Percentiles rank a stretch among this genome's conserved stretches.
Conservation (phyloP, 2,329 filamentous ascomycete species). For the Emmonsia crescens region DNA sequence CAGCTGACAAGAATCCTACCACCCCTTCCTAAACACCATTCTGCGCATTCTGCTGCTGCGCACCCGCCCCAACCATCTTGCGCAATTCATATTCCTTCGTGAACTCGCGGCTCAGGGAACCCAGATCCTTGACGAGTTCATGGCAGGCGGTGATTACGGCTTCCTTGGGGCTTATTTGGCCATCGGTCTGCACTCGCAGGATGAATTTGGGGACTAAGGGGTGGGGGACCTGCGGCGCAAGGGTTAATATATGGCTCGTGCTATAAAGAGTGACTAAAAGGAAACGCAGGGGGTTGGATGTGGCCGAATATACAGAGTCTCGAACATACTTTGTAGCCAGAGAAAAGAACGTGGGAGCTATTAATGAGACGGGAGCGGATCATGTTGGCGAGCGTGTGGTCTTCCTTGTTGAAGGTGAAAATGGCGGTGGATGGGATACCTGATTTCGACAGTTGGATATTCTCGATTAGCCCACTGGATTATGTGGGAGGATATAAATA, state of each 20-base stretch:
- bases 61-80: constrained; percentile 61
- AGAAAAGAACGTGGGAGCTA: constrained; percentile 74
- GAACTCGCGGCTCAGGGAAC: constrained; percentile 73
- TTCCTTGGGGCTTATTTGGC: constrained; percentile 76
- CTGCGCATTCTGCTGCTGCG: constrained; percentile 36
- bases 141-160: constrained; percentile 71
- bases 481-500: background rate
- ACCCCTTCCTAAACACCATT: constrained; percentile 9
- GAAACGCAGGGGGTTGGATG: background rate
- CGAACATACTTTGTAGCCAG: constrained; percentile 71
- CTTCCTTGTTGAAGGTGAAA: constrained; percentile 93
- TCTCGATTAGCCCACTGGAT: background rate
- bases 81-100: constrained; percentile 84
- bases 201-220: constrained; percentile 45
- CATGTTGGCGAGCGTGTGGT: constrained; percentile 89
- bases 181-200: constrained; percentile 86
- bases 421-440: constrained; percentile 91
- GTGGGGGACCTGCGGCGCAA: constrained; percentile 32
- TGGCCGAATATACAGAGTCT: background rate
- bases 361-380: constrained; percentile 76
- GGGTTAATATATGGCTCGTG: background rate
- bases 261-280: background rate
- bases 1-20: too few relatives aligned
- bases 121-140: constrained; percentile 70
- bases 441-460: too few relatives aligned